phyloP scores from a whole-genome alignment of 345 rosid species.

The Melaleuca alternifolia region DNA sequence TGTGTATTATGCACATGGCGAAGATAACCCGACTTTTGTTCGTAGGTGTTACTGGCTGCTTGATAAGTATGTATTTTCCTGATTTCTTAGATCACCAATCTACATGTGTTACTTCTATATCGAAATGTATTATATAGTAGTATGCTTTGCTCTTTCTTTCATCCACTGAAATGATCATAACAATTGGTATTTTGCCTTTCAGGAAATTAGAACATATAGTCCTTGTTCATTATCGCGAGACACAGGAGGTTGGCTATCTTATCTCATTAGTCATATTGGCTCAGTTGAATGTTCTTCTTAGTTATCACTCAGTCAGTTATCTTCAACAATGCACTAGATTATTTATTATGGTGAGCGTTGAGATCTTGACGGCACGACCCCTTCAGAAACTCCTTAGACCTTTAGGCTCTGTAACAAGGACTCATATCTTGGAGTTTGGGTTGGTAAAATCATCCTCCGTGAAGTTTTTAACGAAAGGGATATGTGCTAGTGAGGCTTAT shows the following conservation, averaged over 20 bases:
- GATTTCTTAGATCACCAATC: background rate
- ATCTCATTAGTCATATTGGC: background rate
- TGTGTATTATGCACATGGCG: constrained; percentile 97
- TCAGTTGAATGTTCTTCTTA: background rate
- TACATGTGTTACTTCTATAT: background rate
- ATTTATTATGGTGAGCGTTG: background rate
- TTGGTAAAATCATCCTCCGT: background rate
- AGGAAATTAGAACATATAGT: constrained; percentile 86
- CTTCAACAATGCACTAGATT: background rate
- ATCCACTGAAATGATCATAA: background rate
- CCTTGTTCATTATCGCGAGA: constrained; percentile 98
- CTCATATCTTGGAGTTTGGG: background rate
- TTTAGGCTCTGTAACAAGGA: background rate
- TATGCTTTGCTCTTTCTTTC: background rate
- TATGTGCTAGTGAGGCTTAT: background rate
- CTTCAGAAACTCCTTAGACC: background rate
- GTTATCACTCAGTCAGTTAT: background rate
- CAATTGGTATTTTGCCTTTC: constrained; percentile 2
- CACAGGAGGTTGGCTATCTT: constrained; percentile 66
- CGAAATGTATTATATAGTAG: background rate
- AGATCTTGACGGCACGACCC: background rate
- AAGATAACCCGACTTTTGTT: constrained; percentile 80
- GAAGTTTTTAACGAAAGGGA: background rate
- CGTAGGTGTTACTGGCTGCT: constrained; percentile 99
- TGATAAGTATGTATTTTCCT: constrained; percentile 50